Base-by-base conservation (phyloP, 2,329 filamentous ascomycete genomes). In the Zalaria sp. region DNA sequence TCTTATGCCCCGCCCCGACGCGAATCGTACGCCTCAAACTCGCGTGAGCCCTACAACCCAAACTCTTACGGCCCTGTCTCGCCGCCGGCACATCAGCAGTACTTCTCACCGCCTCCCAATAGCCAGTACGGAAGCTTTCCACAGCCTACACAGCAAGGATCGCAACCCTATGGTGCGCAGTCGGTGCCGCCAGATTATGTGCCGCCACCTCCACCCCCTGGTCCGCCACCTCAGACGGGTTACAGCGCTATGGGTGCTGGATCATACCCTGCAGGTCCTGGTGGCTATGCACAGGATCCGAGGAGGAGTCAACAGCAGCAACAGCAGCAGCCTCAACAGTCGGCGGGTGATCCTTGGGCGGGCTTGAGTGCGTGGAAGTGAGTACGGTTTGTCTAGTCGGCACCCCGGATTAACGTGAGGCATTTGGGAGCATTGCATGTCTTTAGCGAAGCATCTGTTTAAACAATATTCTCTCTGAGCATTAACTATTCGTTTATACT, bases 321-420 rank as follows among this genome's bases (percentile, higher is more conserved):
- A 41, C 57, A 59, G 46, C 51, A 41, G 41, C 63, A 62, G 44
- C 61, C 63, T 49, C 57, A 60, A 49, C 55, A 59, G 4, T 34
- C 56, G n/a, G 47, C 47, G 43, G 34, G 46, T 35, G 78, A 85
- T 66, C 80, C 79, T 5, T 85, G 79, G 79, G 78, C 79, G 10
- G 80, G 79, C 4, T 58, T 85, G 50, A 80, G 72, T 62, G 73
- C 72, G 37, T 83, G 79, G 79, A 81, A 80, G 57, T 82, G 49
- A 56, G 39, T 32, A 18, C 18, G 18, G 18, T 18, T 18, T 18
- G 18, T 18, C 18, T 18, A 18, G 18, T 18, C 18, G 18, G 18
- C 18, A 18, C 18, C 18, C 18, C 18, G 18, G 18, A 18, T 18
- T 18, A 18, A 18, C 18, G 18, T 18, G 18, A 18, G 18, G 18